Conservation (phyloP, 257 asterid genomes). For the Nyctanthes arbortristis region DNA sequence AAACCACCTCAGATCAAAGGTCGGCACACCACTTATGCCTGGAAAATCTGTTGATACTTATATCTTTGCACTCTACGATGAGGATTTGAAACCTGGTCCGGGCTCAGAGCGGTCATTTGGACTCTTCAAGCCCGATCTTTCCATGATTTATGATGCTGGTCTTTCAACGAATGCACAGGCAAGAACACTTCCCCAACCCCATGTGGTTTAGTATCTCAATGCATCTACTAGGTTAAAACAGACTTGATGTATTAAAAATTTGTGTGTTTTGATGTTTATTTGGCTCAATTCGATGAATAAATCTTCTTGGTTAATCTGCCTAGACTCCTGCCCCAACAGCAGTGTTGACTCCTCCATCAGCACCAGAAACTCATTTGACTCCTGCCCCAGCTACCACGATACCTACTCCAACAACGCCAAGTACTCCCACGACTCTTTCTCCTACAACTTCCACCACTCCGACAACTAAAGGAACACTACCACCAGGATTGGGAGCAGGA, state of each 20-base stretch:
- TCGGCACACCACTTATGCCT: conserved; percentile 97
- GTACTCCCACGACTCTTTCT: conserved; percentile 20
- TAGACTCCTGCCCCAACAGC: conserved; percentile 28
- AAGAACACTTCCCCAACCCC: not conserved
- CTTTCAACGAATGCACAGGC: conserved; percentile 69
- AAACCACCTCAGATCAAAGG: conserved; percentile 74
- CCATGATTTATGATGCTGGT: conserved; percentile 64
- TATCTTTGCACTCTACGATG: conserved; percentile 91
- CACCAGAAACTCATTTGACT: conserved; percentile 23
- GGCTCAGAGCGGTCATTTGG: conserved; percentile 84
- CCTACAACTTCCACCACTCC: conserved; percentile 31
- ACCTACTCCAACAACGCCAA: conserved; percentile 20
- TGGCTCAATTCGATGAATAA: not conserved
- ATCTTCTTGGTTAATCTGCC: conserved; percentile 21
- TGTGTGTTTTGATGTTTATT: not conserved
- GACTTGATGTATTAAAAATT: too few species aligned
- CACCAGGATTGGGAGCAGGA: conserved; percentile 49
- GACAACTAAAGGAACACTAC: conserved; percentile 7
- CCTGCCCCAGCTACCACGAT: not conserved
- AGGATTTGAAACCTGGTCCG: conserved; percentile 87
- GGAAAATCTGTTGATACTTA: conserved; percentile 92
- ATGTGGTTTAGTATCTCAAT: not conserved
- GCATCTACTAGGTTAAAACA: not conserved
- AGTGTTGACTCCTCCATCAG: conserved; percentile 30
- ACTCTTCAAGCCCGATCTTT: conserved; percentile 72